These are phyloP conservation scores for Aphanomyces euteiches DNA, from an alignment of 352 stramenopile genomes.

Conservation along the genomic window DNA sequence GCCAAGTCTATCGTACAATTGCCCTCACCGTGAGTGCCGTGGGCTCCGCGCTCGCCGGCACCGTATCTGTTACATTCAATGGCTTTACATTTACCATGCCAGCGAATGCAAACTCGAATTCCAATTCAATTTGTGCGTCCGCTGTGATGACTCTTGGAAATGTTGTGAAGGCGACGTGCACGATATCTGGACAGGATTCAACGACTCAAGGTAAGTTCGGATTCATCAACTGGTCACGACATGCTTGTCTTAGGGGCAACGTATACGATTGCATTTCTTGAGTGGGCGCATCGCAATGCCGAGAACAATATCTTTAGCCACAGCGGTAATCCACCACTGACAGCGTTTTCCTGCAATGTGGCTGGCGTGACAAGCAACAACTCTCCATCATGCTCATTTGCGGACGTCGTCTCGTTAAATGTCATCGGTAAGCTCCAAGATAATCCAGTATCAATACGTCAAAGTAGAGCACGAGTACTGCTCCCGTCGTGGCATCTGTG, in stretches of 20 bases:
- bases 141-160: slow-evolving; percentile 47
- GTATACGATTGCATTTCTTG: slow-evolving; percentile 66
- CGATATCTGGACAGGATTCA: slow-evolving; percentile 36
- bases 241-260: slow-evolving; percentile 33
- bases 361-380: slow-evolving; percentile 45
- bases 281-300: slow-evolving; percentile 50
- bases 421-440: slow-evolving; percentile 45
- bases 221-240: no score
- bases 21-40: slow-evolving; percentile 47
- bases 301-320: slow-evolving; percentile 86
- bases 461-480: slow-evolving; percentile 69
- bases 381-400: slow-evolving; percentile 58
- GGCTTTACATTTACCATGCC: slow-evolving; percentile 45
- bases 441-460: background rate
- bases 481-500: slow-evolving; percentile 71
- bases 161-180: slow-evolving; percentile 43
- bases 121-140: slow-evolving; percentile 36
- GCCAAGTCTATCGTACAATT: slow-evolving; percentile 60
- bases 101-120: slow-evolving; percentile 40
- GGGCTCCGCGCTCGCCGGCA: slow-evolving; percentile 35
- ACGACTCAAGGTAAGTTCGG: slow-evolving; percentile 35
- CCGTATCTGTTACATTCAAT: slow-evolving; percentile 48
- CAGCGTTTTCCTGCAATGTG: slow-evolving; percentile 74
- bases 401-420: slow-evolving; percentile 49
- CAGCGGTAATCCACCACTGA: slow-evolving; percentile 64